Conservation (phyloP, 1,139 yeast species). For the Scheffersomyces quercinus region DNA sequence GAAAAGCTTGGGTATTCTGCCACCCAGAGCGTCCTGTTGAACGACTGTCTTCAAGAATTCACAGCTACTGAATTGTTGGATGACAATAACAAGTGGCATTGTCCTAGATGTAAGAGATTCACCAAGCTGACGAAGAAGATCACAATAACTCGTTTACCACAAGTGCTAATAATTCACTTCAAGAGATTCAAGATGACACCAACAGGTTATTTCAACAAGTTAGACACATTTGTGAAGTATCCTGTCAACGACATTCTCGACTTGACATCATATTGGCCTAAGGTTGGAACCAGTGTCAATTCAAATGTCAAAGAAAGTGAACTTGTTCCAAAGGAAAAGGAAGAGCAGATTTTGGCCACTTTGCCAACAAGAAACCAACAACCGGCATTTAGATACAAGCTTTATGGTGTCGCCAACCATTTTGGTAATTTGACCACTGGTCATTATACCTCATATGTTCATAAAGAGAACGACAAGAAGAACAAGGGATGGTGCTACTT, state of each 20-base stretch:
- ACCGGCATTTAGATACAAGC: conserved; percentile 76
- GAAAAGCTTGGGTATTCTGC: conserved; percentile 20
- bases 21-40: conserved; percentile 39
- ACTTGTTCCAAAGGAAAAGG: conserved; percentile 38
- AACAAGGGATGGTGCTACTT: conserved; percentile 69
- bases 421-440: conserved; percentile 81
- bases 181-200: conserved; percentile 68
- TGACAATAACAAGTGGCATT: conserved; percentile 85
- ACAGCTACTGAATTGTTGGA: conserved; percentile 69
- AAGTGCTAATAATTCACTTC: conserved; percentile 69
- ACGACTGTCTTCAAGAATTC: conserved; percentile 71
- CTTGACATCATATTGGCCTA: conserved; percentile 81
- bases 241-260: conserved; percentile 60
- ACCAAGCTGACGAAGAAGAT: conserved; percentile 70
- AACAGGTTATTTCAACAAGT: conserved; percentile 51
- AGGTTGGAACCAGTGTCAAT: conserved; percentile 35
- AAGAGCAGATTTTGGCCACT: conserved; percentile 43
- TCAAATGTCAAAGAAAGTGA: conserved; percentile 11
- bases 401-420: conserved; percentile 90
- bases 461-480: conserved; percentile 48
- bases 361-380: conserved; percentile 73
- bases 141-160: conserved; percentile 71
- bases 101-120: conserved; percentile 74
- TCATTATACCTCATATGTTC: conserved; percentile 85
- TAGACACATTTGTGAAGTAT: conserved; percentile 62